phyloP scores from a whole-genome alignment of 2,329 filamentous ascomycete genomes.

The Penicillium sp. region DNA sequence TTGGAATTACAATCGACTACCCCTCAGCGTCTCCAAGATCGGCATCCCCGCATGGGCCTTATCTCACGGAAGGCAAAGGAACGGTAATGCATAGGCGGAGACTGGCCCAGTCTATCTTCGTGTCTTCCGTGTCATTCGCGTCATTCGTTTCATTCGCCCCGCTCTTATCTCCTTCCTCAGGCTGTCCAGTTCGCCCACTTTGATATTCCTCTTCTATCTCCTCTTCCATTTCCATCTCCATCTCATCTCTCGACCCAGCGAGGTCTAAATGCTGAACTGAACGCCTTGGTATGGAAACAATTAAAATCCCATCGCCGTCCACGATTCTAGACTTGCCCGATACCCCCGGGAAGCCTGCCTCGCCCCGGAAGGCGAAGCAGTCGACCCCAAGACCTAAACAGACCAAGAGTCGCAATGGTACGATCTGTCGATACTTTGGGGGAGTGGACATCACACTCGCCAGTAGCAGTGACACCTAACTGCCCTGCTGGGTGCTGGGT shows the following conservation, averaged over 20 bases:
- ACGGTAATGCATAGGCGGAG: conserved; percentile 3
- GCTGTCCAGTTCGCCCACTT: not conserved
- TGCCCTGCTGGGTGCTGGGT: conserved; percentile 4
- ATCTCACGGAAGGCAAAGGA: not conserved
- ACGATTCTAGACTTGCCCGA: conserved; percentile 51
- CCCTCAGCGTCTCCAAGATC: conserved; percentile 17
- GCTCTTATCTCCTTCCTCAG: conserved; percentile 18
- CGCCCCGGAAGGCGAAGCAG: conserved; percentile 29
- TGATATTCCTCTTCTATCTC: conserved; percentile 4
- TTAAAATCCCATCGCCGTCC: conserved; percentile 64
- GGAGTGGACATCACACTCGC: not conserved
- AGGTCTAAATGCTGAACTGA: not conserved
- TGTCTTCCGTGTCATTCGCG: conserved; percentile 1
- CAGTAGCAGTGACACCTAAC: not conserved
- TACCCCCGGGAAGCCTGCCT: conserved; percentile 31
- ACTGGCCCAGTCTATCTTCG: conserved; percentile 1
- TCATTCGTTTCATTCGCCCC: conserved; percentile 2
- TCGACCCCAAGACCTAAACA: conserved; percentile 65
- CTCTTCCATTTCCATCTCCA: conserved; percentile 1
- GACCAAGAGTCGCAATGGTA: conserved; percentile 77
- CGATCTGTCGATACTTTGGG: conserved; percentile 26
- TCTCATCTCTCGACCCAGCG: not conserved
- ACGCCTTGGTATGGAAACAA: conserved; percentile 57
- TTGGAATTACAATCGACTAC: conserved; percentile 1
- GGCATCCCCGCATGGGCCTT: conserved; percentile 19